Evolutionary conservation across 23 red algal genomes (phyloP).

Genomic region (Gracilaria caudata): DNA sequence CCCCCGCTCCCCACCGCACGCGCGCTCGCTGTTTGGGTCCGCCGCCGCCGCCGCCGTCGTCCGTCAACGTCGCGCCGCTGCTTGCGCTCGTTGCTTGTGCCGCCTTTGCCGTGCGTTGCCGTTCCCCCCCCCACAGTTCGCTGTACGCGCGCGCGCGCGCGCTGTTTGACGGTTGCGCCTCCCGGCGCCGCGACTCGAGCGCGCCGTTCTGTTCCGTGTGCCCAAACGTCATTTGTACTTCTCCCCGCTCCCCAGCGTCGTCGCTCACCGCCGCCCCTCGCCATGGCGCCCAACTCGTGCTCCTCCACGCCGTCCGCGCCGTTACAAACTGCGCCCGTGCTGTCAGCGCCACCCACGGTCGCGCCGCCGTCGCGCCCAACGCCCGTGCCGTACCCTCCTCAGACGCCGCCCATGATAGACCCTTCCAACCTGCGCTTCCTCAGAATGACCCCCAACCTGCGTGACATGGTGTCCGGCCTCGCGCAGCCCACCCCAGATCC

Average conservation of each 20-base stretch:
- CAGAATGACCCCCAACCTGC: constrained; percentile 59
- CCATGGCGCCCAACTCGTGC: background rate
- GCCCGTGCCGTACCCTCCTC: constrained; percentile 25
- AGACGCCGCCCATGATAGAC: constrained; percentile 59
- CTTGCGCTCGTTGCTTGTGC: background rate
- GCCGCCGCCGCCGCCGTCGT: too few relatives aligned
- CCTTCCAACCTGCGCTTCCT: constrained; percentile 53
- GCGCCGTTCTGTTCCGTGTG: too few relatives aligned
- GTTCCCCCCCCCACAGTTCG: too few relatives aligned
- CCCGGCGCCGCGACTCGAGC: too few relatives aligned
- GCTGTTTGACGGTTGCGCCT: too few relatives aligned
- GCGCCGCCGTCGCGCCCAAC: background rate
- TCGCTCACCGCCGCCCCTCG: background rate
- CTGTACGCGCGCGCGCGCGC: too few relatives aligned
- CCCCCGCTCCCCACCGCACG: too few relatives aligned
- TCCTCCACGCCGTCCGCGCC: background rate
- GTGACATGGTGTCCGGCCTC: constrained; percentile 53
- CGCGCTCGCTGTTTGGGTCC: too few relatives aligned
- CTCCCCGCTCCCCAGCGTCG: background rate
- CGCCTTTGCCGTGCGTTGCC: background rate
- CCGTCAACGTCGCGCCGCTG: too few relatives aligned
- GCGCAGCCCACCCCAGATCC: constrained; percentile 32
- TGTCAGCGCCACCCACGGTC: background rate
- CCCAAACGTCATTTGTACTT: too few relatives aligned
- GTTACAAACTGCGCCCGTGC: background rate